Conservation (phyloP, 805 yeast species). For the Metschnikowia colocasiae region DNA sequence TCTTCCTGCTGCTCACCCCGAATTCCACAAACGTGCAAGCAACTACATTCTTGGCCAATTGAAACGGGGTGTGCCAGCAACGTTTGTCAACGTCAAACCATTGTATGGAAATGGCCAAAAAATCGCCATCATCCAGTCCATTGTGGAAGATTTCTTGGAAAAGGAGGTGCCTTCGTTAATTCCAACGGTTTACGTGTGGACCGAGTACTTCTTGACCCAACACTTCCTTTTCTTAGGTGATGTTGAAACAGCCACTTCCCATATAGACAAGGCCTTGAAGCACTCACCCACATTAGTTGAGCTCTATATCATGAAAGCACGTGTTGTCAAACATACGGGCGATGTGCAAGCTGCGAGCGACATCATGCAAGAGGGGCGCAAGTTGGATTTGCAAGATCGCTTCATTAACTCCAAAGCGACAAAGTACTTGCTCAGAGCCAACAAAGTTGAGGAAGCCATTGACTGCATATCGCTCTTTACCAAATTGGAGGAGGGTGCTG, state of each 20-base stretch:
- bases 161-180: slow-evolving; percentile 23
- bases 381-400: slow-evolving; percentile 82
- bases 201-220: slow-evolving; percentile 72
- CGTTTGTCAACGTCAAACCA: slow-evolving; percentile 82
- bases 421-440: slow-evolving; percentile 76
- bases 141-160: slow-evolving; percentile 49
- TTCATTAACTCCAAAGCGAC: slow-evolving; percentile 86
- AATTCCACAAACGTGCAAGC: slow-evolving; percentile 45
- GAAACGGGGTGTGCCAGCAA: slow-evolving; percentile 81
- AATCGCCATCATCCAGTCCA: slow-evolving; percentile 44
- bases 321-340: slow-evolving; percentile 73
- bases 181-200: slow-evolving; percentile 61
- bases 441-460: slow-evolving; percentile 69
- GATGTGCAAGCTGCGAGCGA: slow-evolving; percentile 58
- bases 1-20: slow-evolving; percentile 48
- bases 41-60: slow-evolving; percentile 61
- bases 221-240: slow-evolving; percentile 61
- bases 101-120: slow-evolving; percentile 51
- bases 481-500: slow-evolving; percentile 65
- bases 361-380: slow-evolving; percentile 65
- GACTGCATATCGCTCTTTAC: slow-evolving; percentile 76
- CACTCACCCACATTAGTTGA: slow-evolving; percentile 87
- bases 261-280: slow-evolving; percentile 58
- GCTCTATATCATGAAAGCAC: slow-evolving; percentile 72
- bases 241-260: slow-evolving; percentile 49